Evolutionary conservation across 1,284 basidiomycete species (phyloP), one percentile per base, ranked within the genome.

Genomic region (Cutaneotrichosporon sp.): DNA sequence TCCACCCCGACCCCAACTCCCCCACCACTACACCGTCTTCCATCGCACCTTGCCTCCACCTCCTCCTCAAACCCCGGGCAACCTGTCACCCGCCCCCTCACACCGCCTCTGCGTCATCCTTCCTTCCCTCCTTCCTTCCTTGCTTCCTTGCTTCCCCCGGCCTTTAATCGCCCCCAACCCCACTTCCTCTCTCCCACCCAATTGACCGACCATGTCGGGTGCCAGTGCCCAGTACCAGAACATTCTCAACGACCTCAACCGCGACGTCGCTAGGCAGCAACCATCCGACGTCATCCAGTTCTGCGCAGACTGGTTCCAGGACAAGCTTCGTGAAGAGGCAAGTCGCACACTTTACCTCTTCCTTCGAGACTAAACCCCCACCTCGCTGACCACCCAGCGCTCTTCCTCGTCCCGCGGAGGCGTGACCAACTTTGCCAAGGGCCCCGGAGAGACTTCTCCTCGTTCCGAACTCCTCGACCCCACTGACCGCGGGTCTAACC

Each of bases 281-380:
- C 95, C 94, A 20, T 86, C 86, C 70, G 95, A 97, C 75, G 86
- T 89, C 4, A 87, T 97, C 56, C 95, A 97, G 79, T 97, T 92
- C 82, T 95, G 92, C 73, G 89, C 94, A 56, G 93, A 89, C 75
- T 98, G 95, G 95, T 97, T 97, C 82, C 90, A 95, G 74, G 83
- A 66, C 56, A 69, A 68, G 63, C 61, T 80, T 25, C 69, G 72
- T 31, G 60, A 70, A 46, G 76, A 79, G 68, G 79, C 77, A 54
- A 56, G 78, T 49, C 33, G 1, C n/a, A n/a, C n/a, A 38, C 5
- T 25, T 24, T 46, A 6, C 11, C 14, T 16, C 22, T n/a, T n/a
- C n/a, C n/a, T n/a, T n/a, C n/a, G n/a, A n/a, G n/a, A n/a, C n/a
- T n/a, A n/a, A n/a, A n/a, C 16, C 29, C 7, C 9, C n/a, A 31